Evolutionary conservation across 2,329 filamentous ascomycete genomes (phyloP).

Genomic region (Aspergillus novofumigatus): DNA sequence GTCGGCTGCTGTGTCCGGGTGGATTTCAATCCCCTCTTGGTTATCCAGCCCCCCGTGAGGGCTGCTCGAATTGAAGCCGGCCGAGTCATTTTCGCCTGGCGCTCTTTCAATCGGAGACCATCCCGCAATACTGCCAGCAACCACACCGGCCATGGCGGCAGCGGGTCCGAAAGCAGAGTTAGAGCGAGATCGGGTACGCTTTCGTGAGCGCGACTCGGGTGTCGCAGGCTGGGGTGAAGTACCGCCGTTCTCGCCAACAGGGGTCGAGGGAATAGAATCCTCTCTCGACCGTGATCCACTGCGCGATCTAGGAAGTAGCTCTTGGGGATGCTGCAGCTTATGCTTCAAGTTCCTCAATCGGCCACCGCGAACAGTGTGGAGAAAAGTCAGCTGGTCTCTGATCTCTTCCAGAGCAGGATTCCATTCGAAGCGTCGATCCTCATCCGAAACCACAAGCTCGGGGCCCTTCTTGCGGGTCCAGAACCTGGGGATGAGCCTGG

Average conservation of each 20-base stretch:
- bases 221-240: constrained; percentile 46
- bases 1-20: constrained; percentile 43
- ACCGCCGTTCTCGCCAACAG: constrained; percentile 46
- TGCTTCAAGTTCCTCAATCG: constrained; percentile 58
- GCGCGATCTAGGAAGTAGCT: constrained; percentile 42
- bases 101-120: constrained; percentile 59
- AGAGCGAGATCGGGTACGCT: constrained; percentile 53
- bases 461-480: constrained; percentile 37
- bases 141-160: constrained; percentile 61
- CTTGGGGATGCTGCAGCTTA: constrained; percentile 56
- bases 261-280: constrained; percentile 51
- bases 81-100: constrained; percentile 32
- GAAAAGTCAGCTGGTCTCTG: constrained; percentile 59
- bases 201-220: constrained; percentile 50
- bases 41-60: constrained; percentile 37
- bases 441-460: constrained; percentile 43
- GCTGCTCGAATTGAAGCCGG: constrained; percentile 35
- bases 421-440: constrained; percentile 50
- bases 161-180: constrained; percentile 58
- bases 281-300: constrained; percentile 40
- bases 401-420: constrained; percentile 61
- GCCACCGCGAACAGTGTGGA: constrained; percentile 61
- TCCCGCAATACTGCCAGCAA: constrained; percentile 62
- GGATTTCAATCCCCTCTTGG: constrained; percentile 44
- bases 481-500: constrained; percentile 38